phyloP scores from a whole-genome alignment of 108 stramenopile species.

The Conticribra weissflogii region DNA sequence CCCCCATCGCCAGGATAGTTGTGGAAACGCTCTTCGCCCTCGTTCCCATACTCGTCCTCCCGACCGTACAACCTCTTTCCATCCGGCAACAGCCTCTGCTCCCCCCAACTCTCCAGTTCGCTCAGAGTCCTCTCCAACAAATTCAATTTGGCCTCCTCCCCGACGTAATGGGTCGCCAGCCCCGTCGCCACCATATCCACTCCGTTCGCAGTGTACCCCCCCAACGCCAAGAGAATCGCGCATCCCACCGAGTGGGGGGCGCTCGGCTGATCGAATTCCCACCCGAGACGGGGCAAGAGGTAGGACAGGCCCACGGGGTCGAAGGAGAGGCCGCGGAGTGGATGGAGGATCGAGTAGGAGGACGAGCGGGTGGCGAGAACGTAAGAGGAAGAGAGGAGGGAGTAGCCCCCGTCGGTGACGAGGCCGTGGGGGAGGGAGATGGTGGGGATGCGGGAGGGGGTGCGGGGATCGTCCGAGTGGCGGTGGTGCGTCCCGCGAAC shows the following conservation, averaged over 20 bases:
- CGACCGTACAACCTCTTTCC: constrained; percentile 50
- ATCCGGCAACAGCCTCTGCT: constrained; percentile 55
- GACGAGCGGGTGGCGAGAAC: constrained; percentile 74
- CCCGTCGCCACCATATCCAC: constrained; percentile 85
- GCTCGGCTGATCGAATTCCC: constrained; percentile 66
- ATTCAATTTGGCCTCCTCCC: constrained; percentile 50
- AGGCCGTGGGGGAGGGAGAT: constrained; percentile 77
- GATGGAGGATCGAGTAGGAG: constrained; percentile 67
- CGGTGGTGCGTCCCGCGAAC: constrained; percentile 51
- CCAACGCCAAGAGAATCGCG: constrained; percentile 66
- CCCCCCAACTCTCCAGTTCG: constrained; percentile 60
- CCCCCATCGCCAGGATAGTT: no score
- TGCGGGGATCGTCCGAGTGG: constrained; percentile 11
- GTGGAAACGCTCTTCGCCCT: no score
- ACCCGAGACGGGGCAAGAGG: constrained; percentile 74
- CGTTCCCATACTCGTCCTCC: constrained; percentile 49
- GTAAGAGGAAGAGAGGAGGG: constrained; percentile 66
- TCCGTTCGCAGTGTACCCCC: constrained; percentile 78
- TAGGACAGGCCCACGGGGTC: constrained; percentile 84
- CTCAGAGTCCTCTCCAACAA: constrained; percentile 65
- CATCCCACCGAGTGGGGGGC: constrained; percentile 56
- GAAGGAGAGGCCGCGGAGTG: constrained; percentile 73
- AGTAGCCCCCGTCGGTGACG: constrained; percentile 76
- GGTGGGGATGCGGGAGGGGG: constrained; percentile 61
- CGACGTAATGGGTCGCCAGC: constrained; percentile 76